phyloP scores from a whole-genome alignment of 495 filamentous ascomycete species.

The Aspergillus hancockii region DNA sequence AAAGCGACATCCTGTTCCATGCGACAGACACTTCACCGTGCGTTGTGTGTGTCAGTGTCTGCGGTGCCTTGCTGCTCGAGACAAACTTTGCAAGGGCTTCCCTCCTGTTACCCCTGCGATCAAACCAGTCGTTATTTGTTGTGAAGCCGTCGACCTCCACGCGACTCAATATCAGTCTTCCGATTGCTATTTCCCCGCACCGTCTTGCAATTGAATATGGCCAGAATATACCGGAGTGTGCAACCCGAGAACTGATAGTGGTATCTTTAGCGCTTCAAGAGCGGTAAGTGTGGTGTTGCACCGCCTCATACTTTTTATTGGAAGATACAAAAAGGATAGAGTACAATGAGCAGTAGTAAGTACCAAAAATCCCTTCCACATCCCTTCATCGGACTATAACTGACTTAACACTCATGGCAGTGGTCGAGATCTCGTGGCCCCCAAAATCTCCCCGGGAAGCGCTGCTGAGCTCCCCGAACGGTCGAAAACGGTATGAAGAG shows the following conservation, averaged over 20 bases:
- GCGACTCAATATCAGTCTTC: not conserved
- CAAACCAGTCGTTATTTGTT: not conserved
- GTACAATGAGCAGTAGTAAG: conserved; percentile 29
- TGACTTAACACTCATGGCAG: conserved; percentile 18
- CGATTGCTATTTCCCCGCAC: conserved; percentile 20
- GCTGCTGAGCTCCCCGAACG: conserved; percentile 77
- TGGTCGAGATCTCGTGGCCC: conserved; percentile 71
- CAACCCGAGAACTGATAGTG: conserved; percentile 1
- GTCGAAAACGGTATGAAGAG: conserved; percentile 68
- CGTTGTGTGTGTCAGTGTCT: not conserved
- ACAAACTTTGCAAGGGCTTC: not conserved
- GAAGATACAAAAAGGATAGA: not conserved
- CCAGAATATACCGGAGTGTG: not conserved
- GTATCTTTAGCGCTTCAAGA: not conserved
- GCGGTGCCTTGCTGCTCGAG: conserved; percentile 1
- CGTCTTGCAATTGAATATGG: conserved; percentile 18
- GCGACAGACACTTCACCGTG: not conserved
- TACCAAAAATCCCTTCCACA: not conserved
- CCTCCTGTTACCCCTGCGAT: not conserved
- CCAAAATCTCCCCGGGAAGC: conserved; percentile 84
- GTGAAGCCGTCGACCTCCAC: not conserved
- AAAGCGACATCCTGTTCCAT: not conserved
- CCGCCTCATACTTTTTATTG: not conserved
- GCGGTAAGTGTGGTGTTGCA: not conserved
- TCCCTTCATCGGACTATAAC: not conserved